Conservation (phyloP, 2,329 filamentous ascomycete genomes). For the Colletotrichum orchidophilum region DNA sequence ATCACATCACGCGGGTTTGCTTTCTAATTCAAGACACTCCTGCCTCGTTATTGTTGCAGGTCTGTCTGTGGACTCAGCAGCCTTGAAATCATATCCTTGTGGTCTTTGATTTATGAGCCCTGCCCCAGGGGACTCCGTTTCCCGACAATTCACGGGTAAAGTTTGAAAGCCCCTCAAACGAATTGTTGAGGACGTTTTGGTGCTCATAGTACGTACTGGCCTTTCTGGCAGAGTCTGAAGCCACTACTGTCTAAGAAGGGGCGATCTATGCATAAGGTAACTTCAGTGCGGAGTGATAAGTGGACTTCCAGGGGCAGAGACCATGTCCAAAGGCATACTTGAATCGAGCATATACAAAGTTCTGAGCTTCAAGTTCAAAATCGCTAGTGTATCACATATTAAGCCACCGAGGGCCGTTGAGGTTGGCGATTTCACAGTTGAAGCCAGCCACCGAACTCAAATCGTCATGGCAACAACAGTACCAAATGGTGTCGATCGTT, state of each 20-base stretch:
- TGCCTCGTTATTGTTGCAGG: no score
- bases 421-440: not conserved
- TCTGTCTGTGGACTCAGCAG: not conserved
- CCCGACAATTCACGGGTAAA: not conserved
- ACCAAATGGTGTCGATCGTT: not conserved
- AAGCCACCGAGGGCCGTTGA: not conserved
- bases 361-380: not conserved
- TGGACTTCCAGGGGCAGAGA: not conserved
- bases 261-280: not conserved
- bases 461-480: not conserved
- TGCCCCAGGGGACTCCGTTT: not conserved
- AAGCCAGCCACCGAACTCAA: not conserved
- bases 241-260: not conserved
- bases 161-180: not conserved
- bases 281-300: not conserved
- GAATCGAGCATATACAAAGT: not conserved
- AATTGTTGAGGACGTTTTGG: not conserved
- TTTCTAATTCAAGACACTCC: no score
- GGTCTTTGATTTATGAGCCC: not conserved
- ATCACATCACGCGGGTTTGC: no score
- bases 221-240: not conserved
- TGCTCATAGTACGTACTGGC: not conserved
- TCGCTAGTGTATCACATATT: not conserved
- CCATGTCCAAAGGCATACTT: not conserved
- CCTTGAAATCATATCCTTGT: not conserved